Percentiles rank a stretch among this genome's conserved stretches.
Conservation (phyloP, 495 filamentous ascomycete species). For the Penicillium antarcticum region DNA sequence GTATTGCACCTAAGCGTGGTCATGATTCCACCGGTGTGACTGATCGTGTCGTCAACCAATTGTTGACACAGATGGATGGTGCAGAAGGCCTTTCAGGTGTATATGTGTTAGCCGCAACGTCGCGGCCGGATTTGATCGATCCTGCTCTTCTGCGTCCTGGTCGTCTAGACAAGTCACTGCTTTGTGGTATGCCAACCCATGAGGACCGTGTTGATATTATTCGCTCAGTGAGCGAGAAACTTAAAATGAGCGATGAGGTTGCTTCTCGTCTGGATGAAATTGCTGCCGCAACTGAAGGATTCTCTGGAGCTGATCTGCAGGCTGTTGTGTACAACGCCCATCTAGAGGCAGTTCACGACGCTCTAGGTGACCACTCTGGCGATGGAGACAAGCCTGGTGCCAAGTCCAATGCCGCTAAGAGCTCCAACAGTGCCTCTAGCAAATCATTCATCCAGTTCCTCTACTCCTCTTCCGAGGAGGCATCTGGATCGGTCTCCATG, state of each 20-base stretch:
- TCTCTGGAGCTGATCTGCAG: constrained; percentile 91
- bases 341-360: constrained; percentile 92
- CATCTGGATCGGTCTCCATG: constrained; percentile 42
- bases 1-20: constrained; percentile 92
- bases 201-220: constrained; percentile 88
- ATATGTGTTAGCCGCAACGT: constrained; percentile 92
- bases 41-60: constrained; percentile 96
- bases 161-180: constrained; percentile 81
- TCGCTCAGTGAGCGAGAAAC: constrained; percentile 71
- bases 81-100: constrained; percentile 92
- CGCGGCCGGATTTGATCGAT: constrained; percentile 88
- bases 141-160: constrained; percentile 87
- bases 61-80: constrained; percentile 98
- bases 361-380: constrained; percentile 64
- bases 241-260: constrained; percentile 64
- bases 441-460: constrained; percentile 74
- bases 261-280: constrained; percentile 56
- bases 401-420: constrained; percentile 27
- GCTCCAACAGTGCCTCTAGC: constrained; percentile 31
- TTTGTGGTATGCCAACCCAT: constrained; percentile 80
- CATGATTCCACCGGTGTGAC: constrained; percentile 97
- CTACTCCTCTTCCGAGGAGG: constrained; percentile 61
- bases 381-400: constrained; percentile 31
- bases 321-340: constrained; percentile 95
- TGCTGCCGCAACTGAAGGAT: constrained; percentile 79